A percentile compares a stretch with the other conserved stretches of the same genome.
Conservation (phyloP, 805 yeast species). For the Clavispora santaluciae region DNA sequence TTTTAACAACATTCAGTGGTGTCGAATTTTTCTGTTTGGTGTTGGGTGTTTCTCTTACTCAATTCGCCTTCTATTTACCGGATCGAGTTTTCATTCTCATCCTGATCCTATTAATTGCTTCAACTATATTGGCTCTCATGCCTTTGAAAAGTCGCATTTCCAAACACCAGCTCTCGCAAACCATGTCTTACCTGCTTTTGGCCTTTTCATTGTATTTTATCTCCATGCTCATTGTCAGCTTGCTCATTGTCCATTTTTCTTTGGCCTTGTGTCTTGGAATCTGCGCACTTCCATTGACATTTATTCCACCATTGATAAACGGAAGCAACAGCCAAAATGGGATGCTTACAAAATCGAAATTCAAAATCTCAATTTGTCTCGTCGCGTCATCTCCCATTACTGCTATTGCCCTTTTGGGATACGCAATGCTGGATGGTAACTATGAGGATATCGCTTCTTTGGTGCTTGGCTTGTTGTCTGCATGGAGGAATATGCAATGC, state of each 20-base stretch:
- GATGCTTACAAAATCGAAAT: slow-evolving; percentile 9
- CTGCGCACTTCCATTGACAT: slow-evolving; percentile 69
- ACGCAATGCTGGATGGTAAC: slow-evolving; percentile 20
- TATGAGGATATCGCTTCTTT: slow-evolving; percentile 35
- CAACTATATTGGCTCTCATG: background rate
- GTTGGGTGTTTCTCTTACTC: slow-evolving; percentile 25
- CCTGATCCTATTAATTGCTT: background rate
- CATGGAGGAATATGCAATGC: slow-evolving; percentile 66
- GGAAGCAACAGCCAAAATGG: slow-evolving; percentile 6
- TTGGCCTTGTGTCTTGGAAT: slow-evolving; percentile 70
- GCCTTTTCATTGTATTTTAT: slow-evolving; percentile 52
- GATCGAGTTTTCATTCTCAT: background rate
- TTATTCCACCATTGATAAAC: slow-evolving; percentile 40
- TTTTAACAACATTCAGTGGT: slow-evolving; percentile 24
- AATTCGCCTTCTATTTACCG: slow-evolving; percentile 7
- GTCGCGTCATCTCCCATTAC: slow-evolving; percentile 50
- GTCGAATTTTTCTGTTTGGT: slow-evolving; percentile 22
- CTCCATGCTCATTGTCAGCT: slow-evolving; percentile 65
- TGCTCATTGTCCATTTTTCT: slow-evolving; percentile 80
- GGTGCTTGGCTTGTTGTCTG: slow-evolving; percentile 49
- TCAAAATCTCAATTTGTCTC: slow-evolving; percentile 32
- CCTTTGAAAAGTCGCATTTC: background rate
- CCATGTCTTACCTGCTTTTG: slow-evolving; percentile 21
- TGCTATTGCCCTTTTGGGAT: slow-evolving; percentile 21
- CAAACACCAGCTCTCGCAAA: background rate